These are phyloP conservation scores for Elsinoe australis DNA, from an alignment of 2,329 filamentous ascomycete species.

Conservation along the genomic window DNA sequence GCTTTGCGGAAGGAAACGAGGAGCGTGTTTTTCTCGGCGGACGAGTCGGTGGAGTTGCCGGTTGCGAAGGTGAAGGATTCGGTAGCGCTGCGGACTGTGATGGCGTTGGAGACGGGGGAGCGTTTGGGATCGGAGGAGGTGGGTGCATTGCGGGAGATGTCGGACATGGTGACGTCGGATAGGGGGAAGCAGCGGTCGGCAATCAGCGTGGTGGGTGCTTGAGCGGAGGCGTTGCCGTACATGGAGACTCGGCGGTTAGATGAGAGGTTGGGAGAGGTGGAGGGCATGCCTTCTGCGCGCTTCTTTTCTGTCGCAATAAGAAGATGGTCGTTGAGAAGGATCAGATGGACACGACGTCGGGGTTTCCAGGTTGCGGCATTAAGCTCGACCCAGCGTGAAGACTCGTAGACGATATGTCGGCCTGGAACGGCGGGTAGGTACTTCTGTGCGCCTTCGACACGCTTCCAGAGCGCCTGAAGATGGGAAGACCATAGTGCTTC, in stretches of 20 bases:
- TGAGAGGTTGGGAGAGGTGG: conserved; percentile 22
- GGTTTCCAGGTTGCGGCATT: conserved; percentile 98
- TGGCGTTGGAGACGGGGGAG: conserved; percentile 61
- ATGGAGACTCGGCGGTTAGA: conserved; percentile 26
- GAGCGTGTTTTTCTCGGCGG: conserved; percentile 68
- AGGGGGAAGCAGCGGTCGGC: conserved; percentile 93
- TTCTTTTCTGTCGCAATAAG: conserved; percentile 92
- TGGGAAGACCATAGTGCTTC: conserved; percentile 62
- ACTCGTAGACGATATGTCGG: conserved; percentile 91
- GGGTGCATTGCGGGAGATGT: conserved; percentile 53
- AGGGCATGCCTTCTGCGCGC: conserved; percentile 52
- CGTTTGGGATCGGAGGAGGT: conserved; percentile 37
- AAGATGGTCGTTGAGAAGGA: conserved; percentile 88
- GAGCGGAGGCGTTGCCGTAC: conserved; percentile 34
- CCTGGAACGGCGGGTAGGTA: conserved; percentile 84
- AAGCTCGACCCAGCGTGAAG: conserved; percentile 87
- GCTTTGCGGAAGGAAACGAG: conserved; percentile 88
- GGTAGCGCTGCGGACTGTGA: conserved; percentile 81
- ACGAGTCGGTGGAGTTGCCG: conserved; percentile 61
- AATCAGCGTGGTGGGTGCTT: conserved; percentile 58
- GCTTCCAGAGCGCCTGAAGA: conserved; percentile 81
- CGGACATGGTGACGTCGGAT: conserved; percentile 84
- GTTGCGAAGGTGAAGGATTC: conserved; percentile 94
- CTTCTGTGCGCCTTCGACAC: conserved; percentile 95
- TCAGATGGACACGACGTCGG: conserved; percentile 77